Conservation (phyloP, 495 filamentous ascomycete species). For the Xylaria acuta region DNA sequence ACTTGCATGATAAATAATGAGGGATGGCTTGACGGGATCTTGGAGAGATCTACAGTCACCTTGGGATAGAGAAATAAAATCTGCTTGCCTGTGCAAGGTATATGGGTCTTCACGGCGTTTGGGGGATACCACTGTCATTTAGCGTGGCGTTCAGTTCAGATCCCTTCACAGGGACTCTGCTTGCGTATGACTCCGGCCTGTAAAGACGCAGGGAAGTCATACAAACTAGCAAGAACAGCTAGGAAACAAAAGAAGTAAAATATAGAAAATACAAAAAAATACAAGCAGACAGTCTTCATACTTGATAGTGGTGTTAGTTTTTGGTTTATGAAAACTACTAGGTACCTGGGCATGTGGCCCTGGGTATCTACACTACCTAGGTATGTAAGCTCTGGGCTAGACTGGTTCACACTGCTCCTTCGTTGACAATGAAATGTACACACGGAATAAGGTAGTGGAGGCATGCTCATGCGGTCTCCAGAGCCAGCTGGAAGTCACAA, state of each 20-base stretch:
- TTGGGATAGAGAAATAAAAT: slow-evolving; percentile 21
- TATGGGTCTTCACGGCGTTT: slow-evolving; percentile 27
- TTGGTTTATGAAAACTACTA: background rate
- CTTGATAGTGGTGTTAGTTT: background rate
- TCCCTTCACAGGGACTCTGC: slow-evolving; percentile 26
- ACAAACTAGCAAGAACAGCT: background rate
- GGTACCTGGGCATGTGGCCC: background rate
- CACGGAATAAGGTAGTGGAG: background rate
- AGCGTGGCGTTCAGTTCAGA: slow-evolving; percentile 40
- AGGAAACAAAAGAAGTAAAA: slow-evolving; percentile 4
- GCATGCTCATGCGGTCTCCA: background rate
- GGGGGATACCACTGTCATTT: slow-evolving; percentile 41
- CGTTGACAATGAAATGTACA: background rate
- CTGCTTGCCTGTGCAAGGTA: slow-evolving; percentile 22
- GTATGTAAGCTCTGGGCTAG: too few species aligned
- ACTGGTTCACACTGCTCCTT: too few species aligned
- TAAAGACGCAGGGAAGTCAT: background rate
- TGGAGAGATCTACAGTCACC: slow-evolving; percentile 11
- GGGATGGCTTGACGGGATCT: slow-evolving; percentile 18
- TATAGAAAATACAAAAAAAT: background rate
- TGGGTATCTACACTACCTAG: background rate
- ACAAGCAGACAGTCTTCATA: background rate
- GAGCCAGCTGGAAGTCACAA: background rate
- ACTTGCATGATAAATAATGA: slow-evolving; percentile 25
- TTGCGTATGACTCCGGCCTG: slow-evolving; percentile 23